A percentile compares a stretch with the other conserved stretches of the same genome.
Evolutionary conservation across 31 red algal species (phyloP).

Genomic region (Asparagopsis taxiformis): DNA sequence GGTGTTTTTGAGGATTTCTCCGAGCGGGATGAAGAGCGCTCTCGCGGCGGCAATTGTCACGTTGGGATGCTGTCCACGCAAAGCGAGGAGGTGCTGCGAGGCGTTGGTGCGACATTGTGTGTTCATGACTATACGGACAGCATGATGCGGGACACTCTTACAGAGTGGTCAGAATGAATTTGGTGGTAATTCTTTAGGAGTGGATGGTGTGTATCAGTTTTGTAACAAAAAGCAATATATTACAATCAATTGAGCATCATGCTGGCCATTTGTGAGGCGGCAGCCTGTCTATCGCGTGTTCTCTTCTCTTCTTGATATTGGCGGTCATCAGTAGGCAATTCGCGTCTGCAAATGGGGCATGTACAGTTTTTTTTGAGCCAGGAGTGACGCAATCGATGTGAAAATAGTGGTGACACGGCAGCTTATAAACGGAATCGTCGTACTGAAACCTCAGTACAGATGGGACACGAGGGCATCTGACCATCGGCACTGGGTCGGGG

Average conservation of each 20-base stretch:
- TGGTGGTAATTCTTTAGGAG: background rate
- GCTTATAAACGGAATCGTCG: conserved; percentile 30
- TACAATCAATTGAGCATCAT: conserved; percentile 44
- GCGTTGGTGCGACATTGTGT: conserved; percentile 44
- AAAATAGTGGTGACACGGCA: conserved; percentile 89
- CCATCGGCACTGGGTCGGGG: background rate
- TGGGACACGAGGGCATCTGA: conserved; percentile 30
- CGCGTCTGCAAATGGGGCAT: conserved; percentile 78
- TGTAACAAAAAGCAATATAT: background rate
- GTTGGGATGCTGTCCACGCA: conserved; percentile 61
- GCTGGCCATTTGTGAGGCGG: conserved; percentile 22
- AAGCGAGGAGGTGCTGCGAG: conserved; percentile 22
- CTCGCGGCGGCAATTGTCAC: conserved; percentile 50
- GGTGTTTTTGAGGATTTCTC: conserved; percentile 59
- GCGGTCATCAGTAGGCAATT: conserved; percentile 60
- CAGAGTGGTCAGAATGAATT: conserved; percentile 30
- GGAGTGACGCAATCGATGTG: conserved; percentile 74
- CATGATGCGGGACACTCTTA: conserved; percentile 14
- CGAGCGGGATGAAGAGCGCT: conserved; percentile 32
- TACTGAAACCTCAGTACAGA: conserved; percentile 71
- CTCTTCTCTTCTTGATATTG: conserved; percentile 45
- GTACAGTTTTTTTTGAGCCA: conserved; percentile 76
- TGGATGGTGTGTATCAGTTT: background rate
- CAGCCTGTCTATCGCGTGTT: conserved; percentile 8
- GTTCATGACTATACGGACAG: conserved; percentile 46